A percentile compares a stretch with the other conserved stretches of the same genome.
Evolutionary conservation across 2,329 filamentous ascomycete genomes (phyloP).

Genomic region (Raffaelea ambrosiae): DNA sequence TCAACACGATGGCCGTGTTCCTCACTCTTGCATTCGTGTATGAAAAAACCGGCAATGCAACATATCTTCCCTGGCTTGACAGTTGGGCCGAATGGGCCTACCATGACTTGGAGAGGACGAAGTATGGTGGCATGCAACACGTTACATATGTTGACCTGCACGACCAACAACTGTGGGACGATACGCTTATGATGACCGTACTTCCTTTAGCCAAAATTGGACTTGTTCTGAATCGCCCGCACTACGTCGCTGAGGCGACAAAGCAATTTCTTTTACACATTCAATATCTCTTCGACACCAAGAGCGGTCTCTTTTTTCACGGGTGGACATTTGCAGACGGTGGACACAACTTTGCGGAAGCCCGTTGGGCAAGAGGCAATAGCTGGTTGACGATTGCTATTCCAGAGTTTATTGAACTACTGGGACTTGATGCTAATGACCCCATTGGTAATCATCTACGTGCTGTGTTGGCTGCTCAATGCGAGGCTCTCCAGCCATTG

Average conservation of each 20-base stretch:
- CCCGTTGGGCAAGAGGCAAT: constrained; percentile 54
- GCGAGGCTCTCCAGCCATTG: constrained; percentile 53
- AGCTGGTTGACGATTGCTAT: constrained; percentile 78
- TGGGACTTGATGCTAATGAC: too few relatives aligned
- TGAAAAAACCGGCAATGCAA: constrained; percentile 59
- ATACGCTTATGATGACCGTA: constrained; percentile 84
- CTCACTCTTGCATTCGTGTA: constrained; percentile 71
- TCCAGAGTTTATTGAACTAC: constrained; percentile 68
- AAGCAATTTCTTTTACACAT: constrained; percentile 69
- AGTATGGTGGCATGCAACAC: constrained; percentile 65
- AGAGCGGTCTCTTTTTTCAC: constrained; percentile 69
- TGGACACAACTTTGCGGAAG: constrained; percentile 53
- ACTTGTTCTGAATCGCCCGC: constrained; percentile 56
- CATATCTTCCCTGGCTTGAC: constrained; percentile 69
- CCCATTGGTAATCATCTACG: too few relatives aligned
- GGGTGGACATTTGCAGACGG: constrained; percentile 70
- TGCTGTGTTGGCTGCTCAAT: too few relatives aligned
- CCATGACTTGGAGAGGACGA: constrained; percentile 64
- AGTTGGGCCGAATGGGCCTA: constrained; percentile 78
- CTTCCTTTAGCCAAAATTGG: constrained; percentile 75
- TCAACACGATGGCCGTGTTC: constrained; percentile 77
- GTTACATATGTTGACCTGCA: constrained; percentile 65
- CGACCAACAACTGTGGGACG: constrained; percentile 72
- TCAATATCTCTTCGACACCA: constrained; percentile 67
- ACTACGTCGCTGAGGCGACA: constrained; percentile 72